Conservation (phyloP, 768 basidiomycete species). For the Naganishia vishniacii region DNA sequence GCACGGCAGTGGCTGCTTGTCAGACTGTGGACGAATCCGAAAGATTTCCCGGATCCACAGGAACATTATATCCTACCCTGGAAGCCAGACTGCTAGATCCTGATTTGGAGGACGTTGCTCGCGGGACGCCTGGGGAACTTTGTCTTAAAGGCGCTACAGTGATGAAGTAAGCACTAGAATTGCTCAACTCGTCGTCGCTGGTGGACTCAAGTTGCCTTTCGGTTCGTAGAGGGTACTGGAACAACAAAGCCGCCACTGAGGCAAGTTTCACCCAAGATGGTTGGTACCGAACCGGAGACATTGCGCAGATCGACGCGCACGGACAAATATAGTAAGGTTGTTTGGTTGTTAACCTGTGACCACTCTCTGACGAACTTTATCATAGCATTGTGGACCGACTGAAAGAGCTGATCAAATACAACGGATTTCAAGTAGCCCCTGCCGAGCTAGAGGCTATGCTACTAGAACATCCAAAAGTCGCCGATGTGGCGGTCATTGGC, state of each 20-base stretch:
- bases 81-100: constrained; percentile 64
- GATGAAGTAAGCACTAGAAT: constrained; percentile 59
- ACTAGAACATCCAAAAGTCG: constrained; percentile 66
- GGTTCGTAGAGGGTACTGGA: constrained; percentile 63
- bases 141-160: constrained; percentile 72
- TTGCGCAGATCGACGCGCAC: constrained; percentile 62
- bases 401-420: constrained; percentile 52
- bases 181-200: no score
- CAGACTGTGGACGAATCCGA: constrained; percentile 1
- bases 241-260: constrained; percentile 64
- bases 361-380: neutral
- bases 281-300: constrained; percentile 88
- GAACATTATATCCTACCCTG: constrained; percentile 66
- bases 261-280: constrained; percentile 64
- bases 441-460: constrained; percentile 77
- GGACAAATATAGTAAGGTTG: constrained; percentile 56
- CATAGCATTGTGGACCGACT: constrained; percentile 45
- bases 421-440: constrained; percentile 81
- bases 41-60: constrained; percentile 61
- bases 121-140: constrained; percentile 64
- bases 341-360: neutral
- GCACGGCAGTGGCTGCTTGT: neutral
- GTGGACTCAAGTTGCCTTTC: no score
- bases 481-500: constrained; percentile 78
- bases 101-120: constrained; percentile 56